A percentile compares a stretch with the other conserved stretches of the same genome.
Conservation (phyloP, 176 grass and related monocot species). For the Chloris gayana region DNA sequence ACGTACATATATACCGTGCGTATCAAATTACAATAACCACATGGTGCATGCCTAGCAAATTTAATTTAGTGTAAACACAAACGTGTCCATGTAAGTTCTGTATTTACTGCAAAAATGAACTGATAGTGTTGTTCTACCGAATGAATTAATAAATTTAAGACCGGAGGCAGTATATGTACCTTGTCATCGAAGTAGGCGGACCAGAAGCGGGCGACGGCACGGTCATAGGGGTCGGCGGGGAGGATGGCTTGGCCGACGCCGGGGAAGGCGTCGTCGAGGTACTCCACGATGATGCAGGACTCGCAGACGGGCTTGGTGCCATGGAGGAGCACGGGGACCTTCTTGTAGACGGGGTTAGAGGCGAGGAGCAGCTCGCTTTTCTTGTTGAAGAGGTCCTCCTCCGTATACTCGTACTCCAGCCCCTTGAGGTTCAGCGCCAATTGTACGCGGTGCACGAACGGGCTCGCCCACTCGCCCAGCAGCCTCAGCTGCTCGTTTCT, state of each 20-base stretch:
- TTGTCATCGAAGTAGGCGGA: constrained; percentile 43
- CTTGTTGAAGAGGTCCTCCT: constrained; percentile 25
- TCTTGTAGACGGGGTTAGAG: constrained; percentile 67
- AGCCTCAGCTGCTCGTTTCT: background rate
- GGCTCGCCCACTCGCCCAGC: constrained; percentile 45
- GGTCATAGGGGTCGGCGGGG: constrained; percentile 39
- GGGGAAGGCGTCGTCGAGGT: constrained; percentile 61
- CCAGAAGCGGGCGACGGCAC: constrained; percentile 63
- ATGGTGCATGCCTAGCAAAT: too few species aligned
- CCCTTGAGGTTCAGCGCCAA: constrained; percentile 58
- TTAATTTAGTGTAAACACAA: too few species aligned
- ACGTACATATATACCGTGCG: background rate
- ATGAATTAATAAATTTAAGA: too few species aligned
- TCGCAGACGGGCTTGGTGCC: constrained; percentile 45
- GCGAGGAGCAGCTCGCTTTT: constrained; percentile 66
- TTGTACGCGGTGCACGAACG: constrained; percentile 42
- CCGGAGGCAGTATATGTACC: too few species aligned
- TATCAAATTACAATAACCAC: too few species aligned
- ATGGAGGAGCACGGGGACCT: constrained; percentile 66
- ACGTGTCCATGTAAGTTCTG: too few species aligned
- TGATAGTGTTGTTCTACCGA: too few species aligned
- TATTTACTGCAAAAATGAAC: too few species aligned
- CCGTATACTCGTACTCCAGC: constrained; percentile 41
- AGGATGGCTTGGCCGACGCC: constrained; percentile 7
- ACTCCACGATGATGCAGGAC: constrained; percentile 60